phyloP scores from a whole-genome alignment of 306 rosid species.

The Benincasa hispida region DNA sequence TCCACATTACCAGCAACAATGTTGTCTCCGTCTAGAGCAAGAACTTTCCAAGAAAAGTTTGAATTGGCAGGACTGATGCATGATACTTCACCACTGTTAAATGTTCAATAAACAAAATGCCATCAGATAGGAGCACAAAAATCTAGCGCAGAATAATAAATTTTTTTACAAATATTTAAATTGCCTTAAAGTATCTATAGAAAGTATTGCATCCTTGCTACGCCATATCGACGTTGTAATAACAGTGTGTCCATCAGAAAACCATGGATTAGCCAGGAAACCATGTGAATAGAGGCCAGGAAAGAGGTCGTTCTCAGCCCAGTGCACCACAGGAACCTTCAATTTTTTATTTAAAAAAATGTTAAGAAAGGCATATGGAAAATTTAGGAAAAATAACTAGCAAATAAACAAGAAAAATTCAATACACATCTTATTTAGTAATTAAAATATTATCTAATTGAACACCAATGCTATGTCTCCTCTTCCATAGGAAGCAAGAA shows the following conservation, averaged over 20 bases:
- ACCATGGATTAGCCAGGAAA: slow-evolving; percentile 55
- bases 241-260: slow-evolving; percentile 65
- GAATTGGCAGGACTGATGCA: slow-evolving; percentile 56
- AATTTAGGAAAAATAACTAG: not conserved
- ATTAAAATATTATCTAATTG: not conserved
- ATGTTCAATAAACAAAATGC: slow-evolving; percentile 7
- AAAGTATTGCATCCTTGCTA: slow-evolving; percentile 59
- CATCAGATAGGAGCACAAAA: not conserved
- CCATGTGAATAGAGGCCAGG: slow-evolving; percentile 64
- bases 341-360: slow-evolving; percentile 7
- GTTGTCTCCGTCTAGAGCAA: slow-evolving; percentile 65
- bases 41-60: slow-evolving; percentile 67
- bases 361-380: not conserved
- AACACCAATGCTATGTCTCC: not conserved
- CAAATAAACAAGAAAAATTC: not conserved
- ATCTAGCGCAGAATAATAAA: slow-evolving; percentile 3
- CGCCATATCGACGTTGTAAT: slow-evolving; percentile 60
- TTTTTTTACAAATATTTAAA: not conserved
- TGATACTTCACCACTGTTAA: slow-evolving; percentile 54
- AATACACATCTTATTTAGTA: not conserved
- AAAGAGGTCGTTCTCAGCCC: slow-evolving; percentile 59
- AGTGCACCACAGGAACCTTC: slow-evolving; percentile 69
- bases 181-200: slow-evolving; percentile 65
- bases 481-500: not conserved
- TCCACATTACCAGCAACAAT: slow-evolving; percentile 69